Percentiles rank a stretch among this genome's conserved stretches.
Evolutionary conservation across 768 basidiomycete species (phyloP).

Genomic region (Suillus subalutaceus): DNA sequence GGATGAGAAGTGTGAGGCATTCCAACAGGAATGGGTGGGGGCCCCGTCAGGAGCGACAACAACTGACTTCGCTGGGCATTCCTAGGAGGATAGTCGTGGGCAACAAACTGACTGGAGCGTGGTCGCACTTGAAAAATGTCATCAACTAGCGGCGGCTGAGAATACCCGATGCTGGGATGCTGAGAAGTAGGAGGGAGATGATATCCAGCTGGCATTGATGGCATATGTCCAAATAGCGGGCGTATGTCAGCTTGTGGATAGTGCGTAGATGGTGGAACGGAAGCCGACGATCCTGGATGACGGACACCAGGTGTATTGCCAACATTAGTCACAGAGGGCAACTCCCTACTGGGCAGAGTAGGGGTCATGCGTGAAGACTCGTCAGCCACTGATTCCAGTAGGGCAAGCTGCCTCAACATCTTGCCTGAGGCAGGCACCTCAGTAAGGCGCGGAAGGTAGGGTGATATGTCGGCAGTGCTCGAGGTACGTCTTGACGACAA

Average conservation of each 20-base stretch:
- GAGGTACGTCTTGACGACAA: conserved; percentile 40
- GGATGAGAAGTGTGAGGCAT: conserved; percentile 17
- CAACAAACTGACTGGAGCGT: conserved; percentile 46
- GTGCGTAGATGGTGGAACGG: conserved; percentile 31
- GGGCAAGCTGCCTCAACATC: conserved; percentile 67
- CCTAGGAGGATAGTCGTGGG: conserved; percentile 31
- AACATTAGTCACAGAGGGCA: conserved; percentile 17
- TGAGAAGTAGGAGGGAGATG: conserved; percentile 14
- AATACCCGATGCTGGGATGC: conserved; percentile 6
- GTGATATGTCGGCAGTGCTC: conserved; percentile 67
- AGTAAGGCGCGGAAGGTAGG: conserved; percentile 59
- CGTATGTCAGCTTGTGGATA: conserved; percentile 24
- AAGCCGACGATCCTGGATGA: conserved; percentile 25
- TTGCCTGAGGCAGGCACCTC: conserved; percentile 63
- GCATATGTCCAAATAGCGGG: conserved; percentile 39
- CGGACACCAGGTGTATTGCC: conserved; percentile 9
- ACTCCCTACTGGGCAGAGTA: conserved; percentile 31
- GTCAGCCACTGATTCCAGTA: conserved; percentile 71
- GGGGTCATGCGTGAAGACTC: conserved; percentile 71
- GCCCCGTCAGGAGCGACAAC: conserved; percentile 15
- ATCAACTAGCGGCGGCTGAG: conserved; percentile 10
- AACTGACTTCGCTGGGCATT: conserved; percentile 21
- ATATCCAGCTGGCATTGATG: conserved; percentile 13
- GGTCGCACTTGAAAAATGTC: conserved; percentile 48
- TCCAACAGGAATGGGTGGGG: conserved; percentile 10